Evolutionary conservation across 805 yeast genomes (phyloP).

Genomic region (Millerozyma acaciae): DNA sequence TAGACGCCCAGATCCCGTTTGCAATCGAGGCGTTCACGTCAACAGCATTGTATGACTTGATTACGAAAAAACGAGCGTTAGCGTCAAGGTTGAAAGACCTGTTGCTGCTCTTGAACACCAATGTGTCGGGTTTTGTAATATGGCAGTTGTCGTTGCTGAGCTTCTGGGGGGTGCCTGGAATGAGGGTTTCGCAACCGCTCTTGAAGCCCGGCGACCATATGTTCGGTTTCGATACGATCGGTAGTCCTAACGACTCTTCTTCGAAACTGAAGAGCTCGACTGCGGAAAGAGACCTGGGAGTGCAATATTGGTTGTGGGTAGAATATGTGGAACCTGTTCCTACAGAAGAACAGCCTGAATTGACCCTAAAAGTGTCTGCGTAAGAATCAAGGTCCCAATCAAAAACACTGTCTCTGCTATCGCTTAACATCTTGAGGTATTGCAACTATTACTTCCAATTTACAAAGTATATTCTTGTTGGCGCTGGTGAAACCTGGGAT

Average conservation of each 20-base stretch:
- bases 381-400: constrained; percentile 1
- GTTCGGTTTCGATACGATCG: constrained; percentile 9
- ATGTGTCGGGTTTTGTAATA: not conserved
- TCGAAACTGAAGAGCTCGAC: constrained; percentile 14
- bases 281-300: constrained; percentile 15
- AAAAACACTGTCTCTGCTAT: constrained; percentile 4
- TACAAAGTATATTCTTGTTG: too few species aligned
- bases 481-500: too few species aligned
- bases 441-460: too few species aligned
- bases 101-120: constrained; percentile 8
- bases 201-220: constrained; percentile 18
- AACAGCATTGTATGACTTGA: constrained; percentile 48
- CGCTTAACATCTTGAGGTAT: not conserved
- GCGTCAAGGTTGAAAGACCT: constrained; percentile 14
- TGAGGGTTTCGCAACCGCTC: constrained; percentile 3
- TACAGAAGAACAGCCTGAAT: constrained; percentile 2
- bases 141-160: constrained; percentile 2
- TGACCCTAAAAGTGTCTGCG: not conserved
- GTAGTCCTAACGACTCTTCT: constrained; percentile 2
- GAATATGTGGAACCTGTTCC: constrained; percentile 2
- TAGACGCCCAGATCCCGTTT: constrained; percentile 57
- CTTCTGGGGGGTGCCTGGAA: not conserved
- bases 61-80: constrained; percentile 42
- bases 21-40: constrained; percentile 49
- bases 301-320: constrained; percentile 11